Evolutionary conservation across 306 rosid species (phyloP).

Genomic region (Cercis canadensis): DNA sequence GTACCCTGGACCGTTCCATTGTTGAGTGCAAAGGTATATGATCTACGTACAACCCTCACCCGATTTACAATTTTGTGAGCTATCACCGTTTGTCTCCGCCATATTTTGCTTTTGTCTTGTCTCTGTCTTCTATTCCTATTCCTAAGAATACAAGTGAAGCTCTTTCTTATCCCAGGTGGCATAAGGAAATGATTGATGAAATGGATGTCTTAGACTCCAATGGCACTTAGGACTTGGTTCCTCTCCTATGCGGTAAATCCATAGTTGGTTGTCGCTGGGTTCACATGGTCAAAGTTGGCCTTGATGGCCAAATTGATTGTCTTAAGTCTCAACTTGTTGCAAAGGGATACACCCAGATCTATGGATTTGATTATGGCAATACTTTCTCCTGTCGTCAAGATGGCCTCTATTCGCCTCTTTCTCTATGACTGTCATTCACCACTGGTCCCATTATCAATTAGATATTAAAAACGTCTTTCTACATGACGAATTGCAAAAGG

Average conservation of each 20-base stretch:
- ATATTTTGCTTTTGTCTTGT: background rate
- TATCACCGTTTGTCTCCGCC: background rate
- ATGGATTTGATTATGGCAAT: too few relatives aligned
- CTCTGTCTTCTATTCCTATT: background rate
- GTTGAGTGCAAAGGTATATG: too few relatives aligned
- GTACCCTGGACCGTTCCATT: too few relatives aligned
- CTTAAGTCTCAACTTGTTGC: background rate
- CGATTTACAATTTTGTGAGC: background rate
- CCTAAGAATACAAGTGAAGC: background rate
- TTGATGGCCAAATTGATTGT: background rate
- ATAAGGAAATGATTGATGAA: background rate
- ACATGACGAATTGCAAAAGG: background rate
- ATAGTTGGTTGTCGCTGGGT: background rate
- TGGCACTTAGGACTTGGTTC: background rate
- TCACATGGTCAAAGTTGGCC: background rate
- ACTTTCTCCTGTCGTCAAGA: too few relatives aligned
- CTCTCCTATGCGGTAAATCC: background rate
- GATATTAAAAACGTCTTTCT: background rate
- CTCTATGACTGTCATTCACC: background rate
- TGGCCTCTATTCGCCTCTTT: too few relatives aligned
- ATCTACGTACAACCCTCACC: background rate
- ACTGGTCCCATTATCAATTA: background rate
- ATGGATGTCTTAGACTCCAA: background rate
- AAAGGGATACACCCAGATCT: too few relatives aligned
- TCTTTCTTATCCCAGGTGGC: background rate